A percentile compares a stretch with the other conserved stretches of the same genome.
Conservation (phyloP, 768 basidiomycete species). For the Boletus rufocinnamomeus region DNA sequence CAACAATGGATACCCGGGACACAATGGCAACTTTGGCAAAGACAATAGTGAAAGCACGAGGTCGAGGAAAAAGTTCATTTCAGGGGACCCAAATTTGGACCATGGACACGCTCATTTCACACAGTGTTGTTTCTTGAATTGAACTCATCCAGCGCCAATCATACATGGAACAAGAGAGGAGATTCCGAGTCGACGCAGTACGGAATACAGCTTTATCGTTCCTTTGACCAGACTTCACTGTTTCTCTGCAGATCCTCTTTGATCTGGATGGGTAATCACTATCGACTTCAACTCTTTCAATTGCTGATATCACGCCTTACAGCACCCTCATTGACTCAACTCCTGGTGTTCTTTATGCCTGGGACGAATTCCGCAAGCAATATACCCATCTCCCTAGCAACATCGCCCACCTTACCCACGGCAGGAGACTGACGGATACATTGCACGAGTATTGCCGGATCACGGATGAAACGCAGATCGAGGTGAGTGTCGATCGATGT, state of each 20-base stretch:
- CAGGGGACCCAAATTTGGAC: neutral
- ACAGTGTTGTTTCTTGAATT: neutral
- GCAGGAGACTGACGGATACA: slow-evolving; percentile 75
- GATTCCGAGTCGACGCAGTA: slow-evolving; percentile 54
- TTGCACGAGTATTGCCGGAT: slow-evolving; percentile 68
- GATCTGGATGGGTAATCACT: slow-evolving; percentile 65
- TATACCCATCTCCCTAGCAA: slow-evolving; percentile 54
- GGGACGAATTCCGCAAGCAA: slow-evolving; percentile 67
- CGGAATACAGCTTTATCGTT: slow-evolving; percentile 17
- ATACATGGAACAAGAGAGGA: slow-evolving; percentile 23
- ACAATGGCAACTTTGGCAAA: too few species aligned
- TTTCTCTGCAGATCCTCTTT: slow-evolving; percentile 54
- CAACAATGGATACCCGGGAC: slow-evolving; percentile 16
- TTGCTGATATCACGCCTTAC: slow-evolving; percentile 12
- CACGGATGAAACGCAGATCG: slow-evolving; percentile 53
- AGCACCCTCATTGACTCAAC: slow-evolving; percentile 83
- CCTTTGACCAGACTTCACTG: neutral
- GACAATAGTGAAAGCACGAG: slow-evolving; percentile 14
- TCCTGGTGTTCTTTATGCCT: slow-evolving; percentile 77
- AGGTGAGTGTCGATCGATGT: slow-evolving; percentile 41
- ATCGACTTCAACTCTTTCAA: neutral
- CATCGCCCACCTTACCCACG: slow-evolving; percentile 67
- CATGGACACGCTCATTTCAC: slow-evolving; percentile 9
- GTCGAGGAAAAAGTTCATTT: neutral
- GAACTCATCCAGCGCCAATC: neutral